These are phyloP conservation scores for Hypoxylon sp. DNA, from an alignment of 2,329 filamentous ascomycete species.

Conservation along the genomic window DNA sequence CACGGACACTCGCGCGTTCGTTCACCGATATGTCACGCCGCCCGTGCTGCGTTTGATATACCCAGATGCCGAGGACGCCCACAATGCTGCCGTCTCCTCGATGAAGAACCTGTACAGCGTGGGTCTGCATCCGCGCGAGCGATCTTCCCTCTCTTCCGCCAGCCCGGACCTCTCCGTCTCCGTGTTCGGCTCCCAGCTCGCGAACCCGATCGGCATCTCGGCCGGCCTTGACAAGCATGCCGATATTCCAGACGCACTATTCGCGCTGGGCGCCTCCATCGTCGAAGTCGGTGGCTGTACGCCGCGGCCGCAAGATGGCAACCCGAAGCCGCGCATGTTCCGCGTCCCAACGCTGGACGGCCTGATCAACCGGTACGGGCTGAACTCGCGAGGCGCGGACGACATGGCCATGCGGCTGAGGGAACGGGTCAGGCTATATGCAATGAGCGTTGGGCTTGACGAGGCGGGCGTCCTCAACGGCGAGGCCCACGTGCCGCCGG, in stretches of 20 bases:
- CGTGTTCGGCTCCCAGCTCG: conserved; percentile 79
- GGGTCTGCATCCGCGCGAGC: conserved; percentile 82
- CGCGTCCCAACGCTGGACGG: conserved; percentile 83
- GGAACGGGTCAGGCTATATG: conserved; percentile 79
- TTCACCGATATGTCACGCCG: conserved; percentile 73
- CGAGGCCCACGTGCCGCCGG: conserved; percentile 77
- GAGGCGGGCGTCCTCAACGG: conserved; percentile 81
- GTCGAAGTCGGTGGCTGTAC: conserved; percentile 95
- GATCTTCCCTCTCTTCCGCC: conserved; percentile 51
- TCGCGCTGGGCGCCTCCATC: conserved; percentile 83
- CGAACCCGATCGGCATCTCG: conserved; percentile 93
- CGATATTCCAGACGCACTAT: conserved; percentile 83
- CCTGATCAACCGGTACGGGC: conserved; percentile 93
- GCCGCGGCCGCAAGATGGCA: conserved; percentile 85
- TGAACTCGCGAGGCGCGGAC: conserved; percentile 92
- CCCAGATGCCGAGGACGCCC: conserved; percentile 89
- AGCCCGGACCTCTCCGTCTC: conserved; percentile 51
- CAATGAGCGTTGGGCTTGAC: conserved; percentile 72
- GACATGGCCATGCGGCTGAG: conserved; percentile 81
- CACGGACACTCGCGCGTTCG: conserved; percentile 77
- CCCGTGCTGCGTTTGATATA: conserved; percentile 71
- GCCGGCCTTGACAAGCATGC: conserved; percentile 95
- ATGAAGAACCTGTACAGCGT: conserved; percentile 77
- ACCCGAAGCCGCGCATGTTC: conserved; percentile 88
- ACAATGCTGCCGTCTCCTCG: conserved; percentile 76